Evolutionary conservation across 441 rosid species (phyloP), one percentile per base, ranked within the genome.

Genomic region (Dalechampia spathulata): DNA sequence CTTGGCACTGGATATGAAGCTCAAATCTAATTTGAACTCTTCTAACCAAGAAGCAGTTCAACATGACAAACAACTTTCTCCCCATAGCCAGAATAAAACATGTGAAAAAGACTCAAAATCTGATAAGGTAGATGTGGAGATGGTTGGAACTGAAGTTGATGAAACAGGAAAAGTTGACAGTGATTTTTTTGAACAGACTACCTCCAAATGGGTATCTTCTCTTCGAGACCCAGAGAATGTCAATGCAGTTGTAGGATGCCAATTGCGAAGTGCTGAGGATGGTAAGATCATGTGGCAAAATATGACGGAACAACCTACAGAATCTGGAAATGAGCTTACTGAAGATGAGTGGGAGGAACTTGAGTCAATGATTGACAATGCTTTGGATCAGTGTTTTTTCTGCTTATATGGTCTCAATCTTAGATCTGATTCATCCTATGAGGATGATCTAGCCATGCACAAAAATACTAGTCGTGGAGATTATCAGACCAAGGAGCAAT

Each of bases 371-470:
- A 82, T 85, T 67, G 96, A 90, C 66, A 86, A 81, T 67, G 89
- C 97, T 61, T 74, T 94, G 73, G 99, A 88, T 75, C 99, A 88
- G 71, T 90, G 99, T 64, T 86, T 94, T 72, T 94, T 86, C 81
- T 94, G 99, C 75, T 74, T 94, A 61, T 90, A 94, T 68, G 98
- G 99, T 75, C 86, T 94, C 65, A 94, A 88, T 76, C 88, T 94
- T 68, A 85, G 96, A 80, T 83, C 82, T 45, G 97, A 94, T 72
- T 78, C 95, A 49, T 83, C 94, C 38, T 80, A 80, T 65, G 97
- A 94, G 55, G 99, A 83, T 75, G 96, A 94, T 71, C 81, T 94
- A 70, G 96, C 83, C 60, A 72, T 68, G 69, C 99, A 94, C 83
- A 86, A 71, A 72, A 94, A 83, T 81, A 79, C 90, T 52, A 88